These are phyloP conservation scores for Tulasnella calospora DNA, from an alignment of 768 basidiomycete genomes.

Conservation along the genomic window DNA sequence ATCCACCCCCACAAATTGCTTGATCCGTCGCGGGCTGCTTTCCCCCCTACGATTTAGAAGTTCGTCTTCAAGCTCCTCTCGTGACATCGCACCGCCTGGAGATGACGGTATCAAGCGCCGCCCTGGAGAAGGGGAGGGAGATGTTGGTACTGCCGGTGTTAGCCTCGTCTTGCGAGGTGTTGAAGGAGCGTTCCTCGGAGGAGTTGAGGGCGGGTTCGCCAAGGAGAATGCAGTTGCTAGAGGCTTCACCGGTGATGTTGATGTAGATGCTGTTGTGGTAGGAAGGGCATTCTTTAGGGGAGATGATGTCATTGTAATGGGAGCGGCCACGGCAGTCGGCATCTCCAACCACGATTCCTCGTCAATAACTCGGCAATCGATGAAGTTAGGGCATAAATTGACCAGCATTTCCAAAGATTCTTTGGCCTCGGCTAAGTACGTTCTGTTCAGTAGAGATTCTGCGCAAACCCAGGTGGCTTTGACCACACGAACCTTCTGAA, in stretches of 20 bases:
- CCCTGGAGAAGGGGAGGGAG: conserved; percentile 15
- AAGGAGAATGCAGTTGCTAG: background rate
- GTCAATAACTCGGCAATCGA: conserved; percentile 23
- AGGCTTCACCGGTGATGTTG: conserved; percentile 31
- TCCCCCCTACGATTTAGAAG: conserved; percentile 21
- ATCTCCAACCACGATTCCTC: conserved; percentile 25
- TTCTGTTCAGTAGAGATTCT: background rate
- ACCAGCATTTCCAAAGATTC: conserved; percentile 24
- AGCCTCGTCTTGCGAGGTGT: background rate
- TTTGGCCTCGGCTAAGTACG: conserved; percentile 21
- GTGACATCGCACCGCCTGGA: conserved; percentile 15
- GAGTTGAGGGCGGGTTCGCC: conserved; percentile 1
- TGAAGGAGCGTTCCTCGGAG: background rate
- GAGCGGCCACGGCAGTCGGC: conserved; percentile 14
- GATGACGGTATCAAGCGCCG: conserved; percentile 7
- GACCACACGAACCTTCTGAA: conserved; percentile 16
- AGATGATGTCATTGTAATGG: conserved; percentile 15
- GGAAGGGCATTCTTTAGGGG: background rate
- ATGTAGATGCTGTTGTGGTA: conserved; percentile 30
- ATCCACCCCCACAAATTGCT: background rate
- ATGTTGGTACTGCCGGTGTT: background rate
- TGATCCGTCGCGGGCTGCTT: conserved; percentile 11
- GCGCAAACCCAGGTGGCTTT: background rate
- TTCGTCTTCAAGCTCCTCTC: conserved; percentile 25
- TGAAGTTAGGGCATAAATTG: conserved; percentile 22